Base-by-base conservation (phyloP, 139 green algal species). In the Chlorella sp. region DNA sequence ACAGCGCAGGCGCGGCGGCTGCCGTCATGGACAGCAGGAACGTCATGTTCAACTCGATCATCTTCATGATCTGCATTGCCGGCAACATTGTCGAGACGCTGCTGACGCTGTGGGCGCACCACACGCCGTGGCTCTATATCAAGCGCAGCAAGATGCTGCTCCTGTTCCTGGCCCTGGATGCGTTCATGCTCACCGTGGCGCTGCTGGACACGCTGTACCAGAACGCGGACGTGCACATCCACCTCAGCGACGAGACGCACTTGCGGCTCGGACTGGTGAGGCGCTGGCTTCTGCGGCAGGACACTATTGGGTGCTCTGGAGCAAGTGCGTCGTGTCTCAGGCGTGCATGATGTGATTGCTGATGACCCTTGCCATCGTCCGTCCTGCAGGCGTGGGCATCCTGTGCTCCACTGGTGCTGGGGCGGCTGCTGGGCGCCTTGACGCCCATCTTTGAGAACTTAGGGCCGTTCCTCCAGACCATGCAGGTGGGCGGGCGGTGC, bases 21-120 rank as follows among this genome's bases (percentile, higher is more conserved):
- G n/a, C n/a, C n/a, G n/a, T n/a, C n/a, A n/a, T n/a, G n/a, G n/a
- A n/a, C n/a, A n/a, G n/a, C n/a, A n/a, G n/a, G n/a, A n/a, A n/a
- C n/a, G n/a, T n/a, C n/a, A n/a, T n/a, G n/a, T n/a, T n/a, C 6
- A 62, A 62, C 51, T 31, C 51, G 23, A 62, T 62, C 51, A 62
- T 62, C 6, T 62, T 62, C 29, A 31, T 24, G 29, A n/a, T 62
- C 14, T 24, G 27, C 51, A 62, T 62, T 24, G 23, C 29, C 2
- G 51, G 51, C 3, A 62, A 62, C 51, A 24, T 62, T 5, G 51
- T 62, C 23, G 51, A 62, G 14, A 24, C 51, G 14, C 14, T 62
- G 51, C 51, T 31, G 14, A 24, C 29, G 51, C 14, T 62, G 51
- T 24, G 27, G 51, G 23, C 29, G 51, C 51, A n/a, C n/a, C n/a